These are phyloP conservation scores for Aspergillus panamensis DNA, from an alignment of 495 filamentous ascomycete species.

Conservation along the genomic window DNA sequence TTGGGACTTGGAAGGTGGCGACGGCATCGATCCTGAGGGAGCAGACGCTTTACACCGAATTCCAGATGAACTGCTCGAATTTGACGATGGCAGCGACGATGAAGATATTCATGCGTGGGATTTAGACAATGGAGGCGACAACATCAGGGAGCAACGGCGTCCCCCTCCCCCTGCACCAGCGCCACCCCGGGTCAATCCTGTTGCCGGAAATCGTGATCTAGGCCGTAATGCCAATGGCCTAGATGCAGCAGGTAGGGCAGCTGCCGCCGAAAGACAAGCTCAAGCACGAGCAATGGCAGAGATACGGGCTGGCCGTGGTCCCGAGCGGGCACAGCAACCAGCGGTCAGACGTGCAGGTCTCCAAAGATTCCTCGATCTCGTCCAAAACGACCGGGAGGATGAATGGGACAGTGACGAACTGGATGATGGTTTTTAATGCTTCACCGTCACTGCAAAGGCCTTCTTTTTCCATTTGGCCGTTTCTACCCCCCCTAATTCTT, in stretches of 20 bases:
- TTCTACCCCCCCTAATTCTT: background rate
- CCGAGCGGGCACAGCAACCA: constrained; percentile 12
- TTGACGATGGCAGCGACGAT: constrained; percentile 40
- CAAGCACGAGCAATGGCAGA: constrained; percentile 46
- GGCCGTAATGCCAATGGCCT: constrained; percentile 27
- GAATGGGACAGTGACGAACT: constrained; percentile 64
- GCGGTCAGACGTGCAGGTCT: constrained; percentile 34
- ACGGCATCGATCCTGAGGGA: constrained; percentile 54
- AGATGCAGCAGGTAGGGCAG: constrained; percentile 41
- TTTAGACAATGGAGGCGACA: constrained; percentile 32
- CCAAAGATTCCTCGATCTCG: constrained; percentile 52
- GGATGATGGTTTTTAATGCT: constrained; percentile 40
- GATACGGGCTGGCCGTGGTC: constrained; percentile 32
- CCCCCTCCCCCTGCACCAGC: constrained; percentile 45
- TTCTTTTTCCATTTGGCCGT: background rate
- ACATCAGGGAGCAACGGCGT: constrained; percentile 22
- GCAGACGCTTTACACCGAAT: constrained; percentile 43
- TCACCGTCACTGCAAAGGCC: background rate
- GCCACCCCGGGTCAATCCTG: constrained; percentile 34
- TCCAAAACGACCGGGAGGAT: constrained; percentile 56
- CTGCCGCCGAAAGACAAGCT: constrained; percentile 41
- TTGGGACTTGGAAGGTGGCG: constrained; percentile 85
- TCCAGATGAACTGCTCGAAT: constrained; percentile 34
- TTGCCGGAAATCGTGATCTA: constrained; percentile 25
- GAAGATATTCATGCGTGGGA: constrained; percentile 30